These are phyloP conservation scores for Trebouxia gelatinosa DNA, from an alignment of 163 green algal genomes.

Conservation along the genomic window DNA sequence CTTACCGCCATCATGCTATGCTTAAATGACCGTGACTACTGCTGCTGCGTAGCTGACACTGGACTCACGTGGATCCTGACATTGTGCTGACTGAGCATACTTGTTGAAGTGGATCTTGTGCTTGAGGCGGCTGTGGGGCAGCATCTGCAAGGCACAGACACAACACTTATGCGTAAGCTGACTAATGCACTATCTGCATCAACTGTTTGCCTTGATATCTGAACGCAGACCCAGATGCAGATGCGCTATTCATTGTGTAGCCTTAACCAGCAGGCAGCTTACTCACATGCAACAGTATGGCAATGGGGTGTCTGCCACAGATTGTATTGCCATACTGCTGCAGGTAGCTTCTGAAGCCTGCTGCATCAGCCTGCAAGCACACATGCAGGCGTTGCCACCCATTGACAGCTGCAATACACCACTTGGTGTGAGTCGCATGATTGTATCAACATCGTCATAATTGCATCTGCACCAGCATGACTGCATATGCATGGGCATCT, in stretches of 20 bases:
- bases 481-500: no score
- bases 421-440: no score
- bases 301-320: slow-evolving; percentile 92
- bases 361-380: slow-evolving; percentile 56
- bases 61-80: slow-evolving; percentile 56
- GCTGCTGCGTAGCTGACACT: slow-evolving; percentile 92
- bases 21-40: background rate
- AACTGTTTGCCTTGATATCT: background rate
- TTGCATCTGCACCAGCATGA: no score
- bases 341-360: slow-evolving; percentile 78
- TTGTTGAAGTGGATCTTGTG: slow-evolving; percentile 68
- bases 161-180: background rate
- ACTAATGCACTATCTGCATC: background rate
- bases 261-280: background rate
- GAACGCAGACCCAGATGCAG: background rate
- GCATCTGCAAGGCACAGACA: slow-evolving; percentile 50
- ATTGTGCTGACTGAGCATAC: slow-evolving; percentile 89
- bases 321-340: slow-evolving; percentile 86
- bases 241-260: background rate
- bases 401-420: no score
- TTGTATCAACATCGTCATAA: no score
- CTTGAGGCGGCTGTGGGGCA: slow-evolving; percentile 39
- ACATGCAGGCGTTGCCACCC: no score
- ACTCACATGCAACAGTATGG: slow-evolving; percentile 75
- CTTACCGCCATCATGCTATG: background rate